Conservation (phyloP, 495 filamentous ascomycete genomes). For the Tuber brumale region DNA sequence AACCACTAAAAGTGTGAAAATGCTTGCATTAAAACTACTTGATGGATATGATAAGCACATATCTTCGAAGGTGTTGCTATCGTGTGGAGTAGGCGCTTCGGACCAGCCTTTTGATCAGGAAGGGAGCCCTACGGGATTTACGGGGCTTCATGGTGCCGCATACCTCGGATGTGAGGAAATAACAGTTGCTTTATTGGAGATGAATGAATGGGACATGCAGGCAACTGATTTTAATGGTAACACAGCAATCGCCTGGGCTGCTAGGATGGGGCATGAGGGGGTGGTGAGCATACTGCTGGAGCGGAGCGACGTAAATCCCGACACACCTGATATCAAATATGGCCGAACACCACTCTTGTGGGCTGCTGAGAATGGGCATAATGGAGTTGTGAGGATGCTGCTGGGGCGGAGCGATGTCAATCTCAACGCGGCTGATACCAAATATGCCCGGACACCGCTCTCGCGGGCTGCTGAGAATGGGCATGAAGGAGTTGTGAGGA, state of each 20-base stretch:
- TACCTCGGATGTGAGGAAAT: not conserved
- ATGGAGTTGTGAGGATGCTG: conserved; percentile 37
- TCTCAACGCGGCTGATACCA: conserved; percentile 7
- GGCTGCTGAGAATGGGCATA: conserved; percentile 44
- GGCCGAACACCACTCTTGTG: conserved; percentile 44
- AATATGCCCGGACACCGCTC: conserved; percentile 35
- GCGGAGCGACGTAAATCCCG: conserved; percentile 13
- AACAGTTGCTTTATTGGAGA: not conserved
- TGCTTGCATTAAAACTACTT: not conserved
- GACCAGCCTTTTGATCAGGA: not conserved
- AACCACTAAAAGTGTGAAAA: not conserved
- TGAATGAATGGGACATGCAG: conserved; percentile 22
- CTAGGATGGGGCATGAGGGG: conserved; percentile 35
- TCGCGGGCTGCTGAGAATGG: conserved; percentile 44
- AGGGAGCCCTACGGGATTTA: not conserved
- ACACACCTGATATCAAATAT: conserved; percentile 23
- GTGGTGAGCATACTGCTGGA: conserved; percentile 38
- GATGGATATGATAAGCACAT: not conserved
- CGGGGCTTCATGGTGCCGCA: not conserved
- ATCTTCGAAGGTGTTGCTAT: not conserved
- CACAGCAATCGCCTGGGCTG: conserved; percentile 38
- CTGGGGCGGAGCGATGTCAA: conserved; percentile 13
- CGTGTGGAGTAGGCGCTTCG: not conserved
- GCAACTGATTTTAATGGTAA: conserved; percentile 11
- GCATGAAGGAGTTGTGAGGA: conserved; percentile 42